Base-by-base conservation (phyloP, 2,329 filamentous ascomycete species). In the Tolypocladium capitatum region DNA sequence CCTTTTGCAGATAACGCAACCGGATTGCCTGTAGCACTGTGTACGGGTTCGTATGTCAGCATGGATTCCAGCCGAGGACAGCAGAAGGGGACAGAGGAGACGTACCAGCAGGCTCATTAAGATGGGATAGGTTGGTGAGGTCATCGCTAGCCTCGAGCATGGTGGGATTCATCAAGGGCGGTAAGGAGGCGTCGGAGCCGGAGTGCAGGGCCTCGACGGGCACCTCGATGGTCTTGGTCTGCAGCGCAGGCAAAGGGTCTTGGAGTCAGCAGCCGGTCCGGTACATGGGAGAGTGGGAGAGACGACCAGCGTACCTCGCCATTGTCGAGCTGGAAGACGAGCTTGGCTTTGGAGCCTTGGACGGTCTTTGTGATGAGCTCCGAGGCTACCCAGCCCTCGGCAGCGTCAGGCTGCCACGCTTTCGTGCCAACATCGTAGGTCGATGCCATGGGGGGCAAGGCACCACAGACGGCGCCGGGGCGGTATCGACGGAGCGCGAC, bases 91-190 rank as follows among this genome's bases (percentile, higher is more conserved):
- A n/a, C 4, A 28, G 38, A 14, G 43, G 32, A 13, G 45, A 54
- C 60, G 45, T 82, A 94, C 89, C 90, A 66, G 92, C 92, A 62
- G 92, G 92, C 68, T 98, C 92, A 71, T 98, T 98, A 53, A 98
- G 72, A 79, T 98, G 90, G 57, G 92, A 98, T 56, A 98, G 68
- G 66, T 95, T 97, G 54, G 92, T 98, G 60, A 98, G 71, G 68
- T 98, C 92, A 70, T 98, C 92, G 71, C 90, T 96, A 58, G 92
- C 92, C 76, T 98, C 92, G 56, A 98, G 84, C 81, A 97, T 94
- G 46, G 91, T 80, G 56, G 92, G 92, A 67, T 98, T 98, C 89
- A 97, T 97, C 59, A 98, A 69, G 45, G 92, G 92, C 43, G 92
- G 92, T 53, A 98, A 74, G 49, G 81, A 81, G 46, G 83, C 71